These are phyloP conservation scores for Buddleja alternifolia DNA, from an alignment of 257 asterid species.

Conservation along the genomic window DNA sequence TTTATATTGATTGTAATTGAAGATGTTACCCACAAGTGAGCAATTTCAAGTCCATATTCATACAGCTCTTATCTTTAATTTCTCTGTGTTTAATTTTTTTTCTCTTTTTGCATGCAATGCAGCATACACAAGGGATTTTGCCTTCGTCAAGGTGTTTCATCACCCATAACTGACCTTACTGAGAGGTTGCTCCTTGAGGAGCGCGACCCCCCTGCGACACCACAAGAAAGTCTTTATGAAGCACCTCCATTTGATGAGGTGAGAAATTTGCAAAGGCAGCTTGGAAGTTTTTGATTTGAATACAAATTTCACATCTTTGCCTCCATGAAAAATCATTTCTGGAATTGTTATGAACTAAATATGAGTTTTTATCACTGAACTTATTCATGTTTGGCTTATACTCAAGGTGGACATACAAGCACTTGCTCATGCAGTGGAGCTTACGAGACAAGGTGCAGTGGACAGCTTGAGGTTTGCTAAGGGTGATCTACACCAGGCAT, in stretches of 20 bases:
- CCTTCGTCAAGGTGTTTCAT: slow-evolving; percentile 83
- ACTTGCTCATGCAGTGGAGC: slow-evolving; percentile 98
- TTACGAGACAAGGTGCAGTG: slow-evolving; percentile 95
- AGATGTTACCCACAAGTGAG: neutral
- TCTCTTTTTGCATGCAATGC: slow-evolving; percentile 32
- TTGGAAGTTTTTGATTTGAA: slow-evolving; percentile 10
- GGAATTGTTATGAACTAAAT: neutral
- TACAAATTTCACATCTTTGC: neutral
- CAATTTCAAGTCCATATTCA: slow-evolving; percentile 1
- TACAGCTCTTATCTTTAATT: neutral
- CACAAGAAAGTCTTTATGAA: slow-evolving; percentile 75
- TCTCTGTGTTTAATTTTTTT: neutral
- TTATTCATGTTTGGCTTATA: slow-evolving; percentile 29
- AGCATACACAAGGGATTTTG: slow-evolving; percentile 94
- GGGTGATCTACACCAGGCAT: slow-evolving; percentile 91
- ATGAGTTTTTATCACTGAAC: neutral
- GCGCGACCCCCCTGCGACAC: slow-evolving; percentile 85
- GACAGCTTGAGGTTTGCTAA: slow-evolving; percentile 96
- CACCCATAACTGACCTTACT: slow-evolving; percentile 89
- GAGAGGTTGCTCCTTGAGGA: slow-evolving; percentile 98
- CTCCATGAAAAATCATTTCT: slow-evolving; percentile 8
- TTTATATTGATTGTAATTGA: slow-evolving; percentile 8
- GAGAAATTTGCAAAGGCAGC: slow-evolving; percentile 25
- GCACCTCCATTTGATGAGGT: slow-evolving; percentile 99
- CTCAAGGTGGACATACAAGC: slow-evolving; percentile 95